Evolutionary conservation across 306 rosid species (phyloP), one percentile per base, ranked within the genome.

Genomic region (Lablab purpureus): DNA sequence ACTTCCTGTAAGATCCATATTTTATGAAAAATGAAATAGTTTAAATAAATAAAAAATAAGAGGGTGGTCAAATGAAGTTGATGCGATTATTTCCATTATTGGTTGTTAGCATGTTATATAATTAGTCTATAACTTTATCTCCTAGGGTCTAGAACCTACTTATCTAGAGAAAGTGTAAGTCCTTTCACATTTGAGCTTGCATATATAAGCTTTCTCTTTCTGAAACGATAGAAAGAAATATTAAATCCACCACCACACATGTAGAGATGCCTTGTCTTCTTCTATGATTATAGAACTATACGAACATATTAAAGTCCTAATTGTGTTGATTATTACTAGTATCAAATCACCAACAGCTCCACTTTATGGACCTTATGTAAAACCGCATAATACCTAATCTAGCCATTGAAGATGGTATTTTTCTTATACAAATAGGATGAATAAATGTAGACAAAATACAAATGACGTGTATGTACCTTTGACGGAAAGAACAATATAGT

Each of bases 311-410:
- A 1, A 46, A 51, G 37, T 64, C 71, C 17, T 75, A 37, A 55
- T n/a, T 22, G 37, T 81, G 23, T 69, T 73, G 15, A 78, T 63
- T 14, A 78, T 72, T 14, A 74, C n/a, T 71, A 45, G 47, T 41
- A 50, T 30, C 34, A 83, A 56, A 68, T 63, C 78, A 60, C 66
- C 77, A 89, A 80, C 83, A 74, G 62, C 85, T 82, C 81, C 88
- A 80, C 66, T 66, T n/a, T 37, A 36, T 71, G 10, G 45, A 30
- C 37, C 22, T 22, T 37, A 37, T 8, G 11, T 40, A 40, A 75
- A 82, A 34, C 63, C 37, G 15, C 37, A 65, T 60, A 63, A 81
- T 7, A 49, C 60, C 64, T 4, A 40, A 49, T 59, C 80, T n/a
- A 21, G 36, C 84, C 62, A 75, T 65, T 27, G 51, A 75, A 59